phyloP scores from a whole-genome alignment of 208 protist species.

The Leptomonas pyrrhocoris region DNA sequence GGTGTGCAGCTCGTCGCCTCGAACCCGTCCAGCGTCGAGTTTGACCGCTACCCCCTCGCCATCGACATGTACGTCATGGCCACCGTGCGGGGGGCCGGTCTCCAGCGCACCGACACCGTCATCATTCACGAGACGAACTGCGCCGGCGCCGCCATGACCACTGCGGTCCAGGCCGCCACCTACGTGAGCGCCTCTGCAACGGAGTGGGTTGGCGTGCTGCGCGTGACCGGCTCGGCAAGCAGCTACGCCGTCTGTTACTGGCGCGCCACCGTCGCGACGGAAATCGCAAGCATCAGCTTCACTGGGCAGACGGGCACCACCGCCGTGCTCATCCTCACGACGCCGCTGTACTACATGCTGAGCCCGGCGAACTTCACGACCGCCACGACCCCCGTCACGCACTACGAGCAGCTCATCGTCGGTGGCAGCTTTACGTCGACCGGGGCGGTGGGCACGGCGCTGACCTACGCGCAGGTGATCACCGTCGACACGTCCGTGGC shows the following conservation, averaged over 20 bases:
- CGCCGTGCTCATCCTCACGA: conserved; percentile 48
- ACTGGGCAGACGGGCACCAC: conserved; percentile 29
- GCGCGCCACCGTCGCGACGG: conserved; percentile 50
- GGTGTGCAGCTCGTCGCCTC: conserved; percentile 56
- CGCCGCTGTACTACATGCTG: conserved; percentile 72
- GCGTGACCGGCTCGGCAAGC: conserved; percentile 38
- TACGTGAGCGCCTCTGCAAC: conserved; percentile 38
- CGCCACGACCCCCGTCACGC: conserved; percentile 38
- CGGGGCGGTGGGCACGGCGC: conserved; percentile 9
- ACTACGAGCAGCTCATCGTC: conserved; percentile 78
- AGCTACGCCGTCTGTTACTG: conserved; percentile 80
- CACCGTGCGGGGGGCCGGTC: conserved; percentile 64
- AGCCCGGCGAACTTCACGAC: conserved; percentile 53
- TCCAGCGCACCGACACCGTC: conserved; percentile 52
- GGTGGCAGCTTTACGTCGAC: conserved; percentile 46
- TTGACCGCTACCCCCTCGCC: conserved; percentile 69
- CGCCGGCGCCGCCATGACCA: conserved; percentile 48
- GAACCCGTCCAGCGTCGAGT: conserved; percentile 64
- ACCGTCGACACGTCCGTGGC: conserved; percentile 35
- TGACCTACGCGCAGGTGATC: conserved; percentile 54
- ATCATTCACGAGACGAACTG: conserved; percentile 47
- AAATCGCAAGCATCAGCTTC: conserved; percentile 62
- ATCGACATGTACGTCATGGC: conserved; percentile 84
- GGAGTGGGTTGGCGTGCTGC: conserved; percentile 77
- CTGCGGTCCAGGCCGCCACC: conserved; percentile 26